Percentiles rank a stretch among this genome's conserved stretches.
Conservation (phyloP, 345 rosid species). For the Aethionema arabicum region DNA sequence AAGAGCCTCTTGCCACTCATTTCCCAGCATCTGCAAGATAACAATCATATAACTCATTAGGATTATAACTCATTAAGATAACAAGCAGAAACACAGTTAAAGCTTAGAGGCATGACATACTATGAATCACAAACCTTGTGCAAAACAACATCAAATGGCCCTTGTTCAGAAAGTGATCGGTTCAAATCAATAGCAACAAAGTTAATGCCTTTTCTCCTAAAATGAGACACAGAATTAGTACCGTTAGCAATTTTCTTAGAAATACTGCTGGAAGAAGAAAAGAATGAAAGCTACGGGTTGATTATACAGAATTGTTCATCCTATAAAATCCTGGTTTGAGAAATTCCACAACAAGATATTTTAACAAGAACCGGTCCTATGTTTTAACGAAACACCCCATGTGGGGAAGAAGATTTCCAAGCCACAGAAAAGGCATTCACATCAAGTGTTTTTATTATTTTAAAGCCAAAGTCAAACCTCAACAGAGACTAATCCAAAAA, state of each 20-base stretch:
- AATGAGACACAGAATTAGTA: conserved; percentile 27
- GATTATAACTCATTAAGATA: conserved; percentile 38
- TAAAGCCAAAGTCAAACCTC: conserved; percentile 32
- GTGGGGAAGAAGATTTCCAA: conserved; percentile 36
- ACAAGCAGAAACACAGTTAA: conserved; percentile 9
- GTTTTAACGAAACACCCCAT: conserved; percentile 28
- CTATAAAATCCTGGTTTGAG: conserved; percentile 4
- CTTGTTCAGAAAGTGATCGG: conserved; percentile 77
- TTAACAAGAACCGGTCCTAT: conserved; percentile 23
- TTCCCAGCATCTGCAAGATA: conserved; percentile 62
- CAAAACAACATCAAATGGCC: conserved; percentile 86
- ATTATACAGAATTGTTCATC: conserved; percentile 17
- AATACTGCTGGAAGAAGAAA: conserved; percentile 12
- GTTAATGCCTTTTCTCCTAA: conserved; percentile 77
- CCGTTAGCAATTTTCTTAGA: conserved; percentile 14
- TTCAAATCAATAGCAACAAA: conserved; percentile 71
- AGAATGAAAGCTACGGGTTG: conserved; percentile 21
- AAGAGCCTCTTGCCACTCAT: conserved; percentile 71
- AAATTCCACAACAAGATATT: conserved; percentile 23
- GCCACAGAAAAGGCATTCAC: conserved; percentile 23
- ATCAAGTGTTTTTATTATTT: conserved; percentile 6
- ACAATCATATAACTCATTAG: conserved; percentile 39
- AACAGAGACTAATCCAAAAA: conserved; percentile 35
- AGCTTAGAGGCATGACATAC: background rate
- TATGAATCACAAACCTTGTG: conserved; percentile 56